phyloP scores from a whole-genome alignment of 2,329 filamentous ascomycete species.

The Fusarium beomiforme region DNA sequence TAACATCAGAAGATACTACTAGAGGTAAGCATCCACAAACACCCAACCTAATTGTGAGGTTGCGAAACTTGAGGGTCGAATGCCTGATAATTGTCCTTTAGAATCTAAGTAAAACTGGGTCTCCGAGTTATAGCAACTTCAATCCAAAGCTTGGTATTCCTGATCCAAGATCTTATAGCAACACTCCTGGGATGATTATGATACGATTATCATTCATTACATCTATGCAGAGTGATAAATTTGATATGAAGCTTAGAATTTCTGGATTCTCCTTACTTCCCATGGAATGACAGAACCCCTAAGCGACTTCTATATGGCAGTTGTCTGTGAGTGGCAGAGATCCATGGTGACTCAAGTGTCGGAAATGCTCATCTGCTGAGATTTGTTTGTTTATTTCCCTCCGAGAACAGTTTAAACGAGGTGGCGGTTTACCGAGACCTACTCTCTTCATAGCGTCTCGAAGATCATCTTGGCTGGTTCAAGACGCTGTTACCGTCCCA shows the following conservation, averaged over 20 bases:
- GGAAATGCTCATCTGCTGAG: neutral
- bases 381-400: neutral
- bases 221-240: no score
- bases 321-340: conserved; percentile 8
- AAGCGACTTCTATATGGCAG: neutral
- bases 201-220: no score
- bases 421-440: neutral
- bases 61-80: neutral
- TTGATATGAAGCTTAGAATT: no score
- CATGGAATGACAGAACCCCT: neutral
- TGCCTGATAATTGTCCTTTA: neutral
- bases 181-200: no score
- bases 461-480: neutral
- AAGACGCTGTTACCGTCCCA: neutral
- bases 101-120: neutral
- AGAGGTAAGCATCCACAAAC: neutral
- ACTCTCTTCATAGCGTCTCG: neutral
- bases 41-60: neutral
- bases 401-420: rapidly evolving
- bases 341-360: neutral
- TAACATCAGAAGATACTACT: neutral
- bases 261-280: neutral
- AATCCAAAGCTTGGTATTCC: neutral
- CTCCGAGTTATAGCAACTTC: neutral
- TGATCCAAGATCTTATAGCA: no score